phyloP scores from a whole-genome alignment of 2,329 filamentous ascomycete species.

The Curvularia lunata region DNA sequence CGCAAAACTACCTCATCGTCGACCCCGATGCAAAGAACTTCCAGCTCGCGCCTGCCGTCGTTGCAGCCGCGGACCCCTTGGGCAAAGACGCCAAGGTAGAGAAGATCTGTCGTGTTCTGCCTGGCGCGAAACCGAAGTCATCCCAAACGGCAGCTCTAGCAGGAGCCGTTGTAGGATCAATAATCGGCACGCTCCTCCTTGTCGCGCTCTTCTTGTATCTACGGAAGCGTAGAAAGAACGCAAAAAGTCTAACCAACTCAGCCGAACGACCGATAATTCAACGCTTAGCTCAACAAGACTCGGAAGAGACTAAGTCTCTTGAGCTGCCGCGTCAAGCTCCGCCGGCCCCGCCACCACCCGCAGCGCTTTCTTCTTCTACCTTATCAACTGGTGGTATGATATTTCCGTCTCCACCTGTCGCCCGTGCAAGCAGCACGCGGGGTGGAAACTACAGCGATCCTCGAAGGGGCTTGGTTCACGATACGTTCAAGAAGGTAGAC shows the following conservation, averaged over 20 bases:
- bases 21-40: conserved; percentile 26
- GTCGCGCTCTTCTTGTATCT: conserved; percentile 13
- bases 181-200: conserved; percentile 18
- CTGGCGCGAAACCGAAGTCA: conserved; percentile 11
- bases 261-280: conserved; percentile 10
- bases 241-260: conserved; percentile 5
- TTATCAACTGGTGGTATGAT: conserved; percentile 6
- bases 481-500: conserved; percentile 19
- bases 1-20: conserved; percentile 28
- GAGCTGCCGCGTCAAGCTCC: conserved; percentile 18
- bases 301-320: conserved; percentile 16
- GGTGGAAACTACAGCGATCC: conserved; percentile 12
- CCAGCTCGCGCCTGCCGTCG: conserved; percentile 24
- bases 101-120: conserved; percentile 22
- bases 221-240: conserved; percentile 12
- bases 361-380: conserved; percentile 2
- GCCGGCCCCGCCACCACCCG: neutral
- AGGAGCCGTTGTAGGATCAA: conserved; percentile 14
- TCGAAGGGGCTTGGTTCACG: conserved; percentile 18
- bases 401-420: conserved; percentile 13
- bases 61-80: conserved; percentile 20
- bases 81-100: conserved; percentile 22
- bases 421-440: conserved; percentile 5
- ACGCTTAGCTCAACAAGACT: conserved; percentile 3
- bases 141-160: conserved; percentile 13